Conservation (phyloP, 1,139 yeast genomes). For the Hansenula anomala region DNA sequence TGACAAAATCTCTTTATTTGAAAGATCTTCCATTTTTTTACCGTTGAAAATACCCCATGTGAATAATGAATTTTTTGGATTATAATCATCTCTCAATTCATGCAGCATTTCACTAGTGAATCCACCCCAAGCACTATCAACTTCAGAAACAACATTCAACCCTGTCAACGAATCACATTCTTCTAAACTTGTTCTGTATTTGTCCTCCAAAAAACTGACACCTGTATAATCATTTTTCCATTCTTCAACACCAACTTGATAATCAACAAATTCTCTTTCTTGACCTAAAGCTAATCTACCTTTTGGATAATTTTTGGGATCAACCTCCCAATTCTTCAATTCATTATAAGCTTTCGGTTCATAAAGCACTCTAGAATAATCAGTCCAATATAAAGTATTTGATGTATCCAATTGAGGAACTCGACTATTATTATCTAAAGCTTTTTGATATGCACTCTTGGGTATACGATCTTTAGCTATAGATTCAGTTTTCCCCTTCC, state of each 20-base stretch:
- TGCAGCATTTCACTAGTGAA: conserved; percentile 49
- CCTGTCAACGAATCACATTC: conserved; percentile 74
- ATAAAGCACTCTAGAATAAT: conserved; percentile 65
- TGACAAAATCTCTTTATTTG: conserved; percentile 26
- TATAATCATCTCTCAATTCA: conserved; percentile 64
- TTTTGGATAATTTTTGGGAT: conserved; percentile 31
- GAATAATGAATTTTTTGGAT: conserved; percentile 57
- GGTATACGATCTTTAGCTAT: conserved; percentile 26
- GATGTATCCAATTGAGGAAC: conserved; percentile 31
- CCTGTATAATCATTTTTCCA: conserved; percentile 31
- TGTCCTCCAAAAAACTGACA: conserved; percentile 49
- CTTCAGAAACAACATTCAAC: conserved; percentile 58
- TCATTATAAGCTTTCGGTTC: conserved; percentile 55
- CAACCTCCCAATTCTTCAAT: conserved; percentile 52
- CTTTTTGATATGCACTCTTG: conserved; percentile 56
- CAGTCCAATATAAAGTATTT: conserved; percentile 73
- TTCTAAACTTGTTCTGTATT: conserved; percentile 64
- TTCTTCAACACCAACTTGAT: conserved; percentile 44
- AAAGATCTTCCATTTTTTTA: conserved; percentile 13
- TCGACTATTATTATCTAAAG: conserved; percentile 46
- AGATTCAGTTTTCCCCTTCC: conserved; percentile 13
- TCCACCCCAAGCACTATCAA: conserved; percentile 86
- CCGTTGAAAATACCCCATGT: conserved; percentile 45
- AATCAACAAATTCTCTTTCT: conserved; percentile 32
- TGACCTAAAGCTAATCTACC: conserved; percentile 29